phyloP scores from a whole-genome alignment of 495 filamentous ascomycete species.

The Aspergillus ostianus region DNA sequence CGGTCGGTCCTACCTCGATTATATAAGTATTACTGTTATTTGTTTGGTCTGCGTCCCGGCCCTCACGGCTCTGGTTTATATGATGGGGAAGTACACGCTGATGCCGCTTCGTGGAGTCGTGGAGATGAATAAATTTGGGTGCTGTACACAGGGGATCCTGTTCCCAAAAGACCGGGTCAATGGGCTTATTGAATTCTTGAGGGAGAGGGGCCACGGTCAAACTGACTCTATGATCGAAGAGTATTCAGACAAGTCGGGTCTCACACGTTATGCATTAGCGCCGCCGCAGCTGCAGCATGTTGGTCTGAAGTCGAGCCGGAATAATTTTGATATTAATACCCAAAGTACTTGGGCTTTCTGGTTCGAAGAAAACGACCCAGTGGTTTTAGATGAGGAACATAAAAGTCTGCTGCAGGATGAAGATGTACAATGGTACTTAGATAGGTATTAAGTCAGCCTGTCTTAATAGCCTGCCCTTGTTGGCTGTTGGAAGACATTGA shows the following conservation, averaged over 20 bases:
- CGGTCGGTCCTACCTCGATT: slow-evolving; percentile 28
- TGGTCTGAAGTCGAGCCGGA: slow-evolving; percentile 26
- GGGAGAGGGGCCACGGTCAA: slow-evolving; percentile 22
- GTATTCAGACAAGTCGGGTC: slow-evolving; percentile 26
- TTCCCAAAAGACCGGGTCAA: slow-evolving; percentile 39
- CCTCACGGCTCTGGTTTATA: slow-evolving; percentile 41
- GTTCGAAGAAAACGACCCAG: slow-evolving; percentile 18
- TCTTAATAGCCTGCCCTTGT: too few relatives aligned
- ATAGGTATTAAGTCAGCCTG: not conserved
- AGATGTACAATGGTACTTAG: slow-evolving; percentile 6
- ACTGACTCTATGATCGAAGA: slow-evolving; percentile 38
- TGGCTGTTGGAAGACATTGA: too few relatives aligned
- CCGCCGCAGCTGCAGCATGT: slow-evolving; percentile 39
- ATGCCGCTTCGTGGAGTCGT: slow-evolving; percentile 39
- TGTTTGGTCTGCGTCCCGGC: slow-evolving; percentile 41
- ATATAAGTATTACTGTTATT: slow-evolving; percentile 31
- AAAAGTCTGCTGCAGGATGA: slow-evolving; percentile 2
- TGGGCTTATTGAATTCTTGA: slow-evolving; percentile 19
- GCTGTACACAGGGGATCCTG: slow-evolving; percentile 47
- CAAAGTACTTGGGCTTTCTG: slow-evolving; percentile 21
- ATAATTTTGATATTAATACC: slow-evolving; percentile 20
- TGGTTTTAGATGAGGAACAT: slow-evolving; percentile 9
- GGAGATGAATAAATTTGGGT: slow-evolving; percentile 39
- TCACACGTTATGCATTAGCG: slow-evolving; percentile 31
- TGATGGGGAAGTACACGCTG: slow-evolving; percentile 45